Evolutionary conservation across 164 flowering plant genomes (phyloP), one percentile per base, ranked within the genome.

Genomic region (Dillenia turbinata): DNA sequence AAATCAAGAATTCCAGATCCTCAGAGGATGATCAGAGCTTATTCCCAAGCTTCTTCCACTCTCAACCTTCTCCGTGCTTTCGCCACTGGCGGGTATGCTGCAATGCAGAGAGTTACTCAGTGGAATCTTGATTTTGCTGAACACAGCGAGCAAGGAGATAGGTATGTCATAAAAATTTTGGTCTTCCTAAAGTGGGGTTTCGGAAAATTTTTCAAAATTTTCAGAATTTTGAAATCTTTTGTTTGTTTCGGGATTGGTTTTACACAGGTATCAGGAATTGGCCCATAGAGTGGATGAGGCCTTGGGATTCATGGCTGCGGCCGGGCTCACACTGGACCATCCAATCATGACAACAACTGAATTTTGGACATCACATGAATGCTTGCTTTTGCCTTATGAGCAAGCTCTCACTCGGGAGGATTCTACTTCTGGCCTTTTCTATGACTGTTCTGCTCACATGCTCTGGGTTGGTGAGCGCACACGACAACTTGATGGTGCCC

Each of bases 391-490:
- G 57, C 75, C 75, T 3, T 72, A 67, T 56, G 75, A 72, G 58
- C 72, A 72, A 52, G 65, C 75, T 44, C 68, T 72, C 13, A 72
- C 75, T 0, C 64, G 75, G 49, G 65, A 68, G 44, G 75, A 72
- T 49, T 72, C 75, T 1, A 72, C 72, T 10, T 53, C 69, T 44
- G 72, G 75, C 43, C 67, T 68, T 16, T 68, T 63, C 75, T 72
- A 72, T 54, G 72, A 68, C 45, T 72, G 75, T 47, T 72, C 75
- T 46, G 75, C 75, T 52, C 75, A 72, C 47, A 68, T 72, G 69
- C 43, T 72, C 46, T 72, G 75, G 75, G 72, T 68, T 9, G 75
- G 75, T 7, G 75, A 72, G 50, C 65, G 75, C 14, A 72, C 75
- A 40, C 65, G 75, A 1, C 75, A 72, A 51, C 63, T 72, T 52